phyloP scores from a whole-genome alignment of 2,329 filamentous ascomycete genomes.

The Stemphylium lycopersici region DNA sequence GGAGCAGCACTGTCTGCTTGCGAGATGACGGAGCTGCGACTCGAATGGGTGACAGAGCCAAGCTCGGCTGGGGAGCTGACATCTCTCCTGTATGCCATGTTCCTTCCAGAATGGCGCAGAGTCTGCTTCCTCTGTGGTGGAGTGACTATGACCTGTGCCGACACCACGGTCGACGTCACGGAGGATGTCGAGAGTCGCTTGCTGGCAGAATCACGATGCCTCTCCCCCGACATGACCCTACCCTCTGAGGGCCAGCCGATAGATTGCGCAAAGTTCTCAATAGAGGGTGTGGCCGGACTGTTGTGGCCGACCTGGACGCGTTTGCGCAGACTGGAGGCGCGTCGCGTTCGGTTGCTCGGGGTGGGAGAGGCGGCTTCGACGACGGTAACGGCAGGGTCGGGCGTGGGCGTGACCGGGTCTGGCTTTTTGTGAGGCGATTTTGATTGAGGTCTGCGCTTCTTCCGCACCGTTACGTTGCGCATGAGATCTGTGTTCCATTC shows the following conservation, averaged over 20 bases:
- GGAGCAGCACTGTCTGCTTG: slow-evolving; percentile 48
- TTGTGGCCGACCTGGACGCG: slow-evolving; percentile 42
- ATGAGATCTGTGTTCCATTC: slow-evolving; percentile 51
- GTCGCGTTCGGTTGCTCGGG: slow-evolving; percentile 26
- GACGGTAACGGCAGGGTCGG: slow-evolving; percentile 13
- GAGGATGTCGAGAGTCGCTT: slow-evolving; percentile 59
- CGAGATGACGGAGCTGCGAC: slow-evolving; percentile 53
- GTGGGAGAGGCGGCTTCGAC: slow-evolving; percentile 28
- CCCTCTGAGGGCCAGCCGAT: slow-evolving; percentile 57
- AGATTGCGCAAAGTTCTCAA: slow-evolving; percentile 57
- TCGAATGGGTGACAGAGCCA: slow-evolving; percentile 53
- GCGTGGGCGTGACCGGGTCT: slow-evolving; percentile 4
- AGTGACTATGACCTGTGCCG: slow-evolving; percentile 61
- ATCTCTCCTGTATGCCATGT: slow-evolving; percentile 57
- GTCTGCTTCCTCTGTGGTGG: slow-evolving; percentile 53
- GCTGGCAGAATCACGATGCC: slow-evolving; percentile 38
- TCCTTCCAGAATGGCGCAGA: slow-evolving; percentile 62
- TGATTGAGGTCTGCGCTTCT: slow-evolving; percentile 38
- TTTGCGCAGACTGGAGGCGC: slow-evolving; percentile 39
- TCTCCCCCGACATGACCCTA: slow-evolving; percentile 33
- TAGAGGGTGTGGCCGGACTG: slow-evolving; percentile 46
- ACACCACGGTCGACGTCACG: slow-evolving; percentile 59
- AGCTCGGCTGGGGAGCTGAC: slow-evolving; percentile 41
- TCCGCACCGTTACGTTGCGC: slow-evolving; percentile 51
- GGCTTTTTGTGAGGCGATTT: slow-evolving; percentile 25